Evolutionary conservation across 2,329 filamentous ascomycete genomes (phyloP).

Genomic region (Sporothrix brasiliensis): DNA sequence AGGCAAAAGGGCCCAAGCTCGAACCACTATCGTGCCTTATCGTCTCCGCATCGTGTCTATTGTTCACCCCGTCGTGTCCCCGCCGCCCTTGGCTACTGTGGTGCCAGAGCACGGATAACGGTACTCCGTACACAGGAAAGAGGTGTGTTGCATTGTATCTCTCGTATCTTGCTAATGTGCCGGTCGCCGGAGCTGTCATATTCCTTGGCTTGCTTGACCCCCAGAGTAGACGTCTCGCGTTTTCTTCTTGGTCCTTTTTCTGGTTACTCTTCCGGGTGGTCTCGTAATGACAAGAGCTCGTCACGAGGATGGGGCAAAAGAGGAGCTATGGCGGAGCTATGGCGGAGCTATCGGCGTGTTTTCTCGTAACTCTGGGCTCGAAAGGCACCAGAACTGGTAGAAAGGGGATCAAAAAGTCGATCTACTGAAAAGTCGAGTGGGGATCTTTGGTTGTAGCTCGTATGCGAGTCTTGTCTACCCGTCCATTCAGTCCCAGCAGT

Average conservation of each 20-base stretch:
- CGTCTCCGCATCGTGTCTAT: background rate
- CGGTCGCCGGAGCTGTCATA: constrained; percentile 1
- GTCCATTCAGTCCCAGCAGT: background rate
- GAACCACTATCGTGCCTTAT: background rate
- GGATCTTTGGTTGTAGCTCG: background rate
- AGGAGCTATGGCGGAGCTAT: constrained; percentile 18
- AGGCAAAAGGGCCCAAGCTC: background rate
- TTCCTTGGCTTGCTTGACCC: background rate
- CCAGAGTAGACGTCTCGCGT: background rate
- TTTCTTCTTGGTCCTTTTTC: background rate
- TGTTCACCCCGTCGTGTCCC: background rate
- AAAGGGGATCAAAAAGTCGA: background rate
- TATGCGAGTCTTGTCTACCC: background rate
- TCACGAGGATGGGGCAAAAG: constrained; percentile 18
- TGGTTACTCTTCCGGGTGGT: background rate
- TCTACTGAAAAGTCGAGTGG: background rate
- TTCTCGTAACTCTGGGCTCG: constrained; percentile 8
- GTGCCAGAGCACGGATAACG: background rate
- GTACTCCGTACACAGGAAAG: background rate
- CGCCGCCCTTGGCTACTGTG: background rate
- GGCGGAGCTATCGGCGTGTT: constrained; percentile 1
- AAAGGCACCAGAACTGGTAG: background rate
- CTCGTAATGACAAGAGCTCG: constrained; percentile 22
- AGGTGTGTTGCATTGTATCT: background rate
- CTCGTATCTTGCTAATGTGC: background rate